A percentile compares a stretch with the other conserved stretches of the same genome.
Evolutionary conservation across 495 filamentous ascomycete species (phyloP).

Genomic region (Trichoderma reesei): DNA sequence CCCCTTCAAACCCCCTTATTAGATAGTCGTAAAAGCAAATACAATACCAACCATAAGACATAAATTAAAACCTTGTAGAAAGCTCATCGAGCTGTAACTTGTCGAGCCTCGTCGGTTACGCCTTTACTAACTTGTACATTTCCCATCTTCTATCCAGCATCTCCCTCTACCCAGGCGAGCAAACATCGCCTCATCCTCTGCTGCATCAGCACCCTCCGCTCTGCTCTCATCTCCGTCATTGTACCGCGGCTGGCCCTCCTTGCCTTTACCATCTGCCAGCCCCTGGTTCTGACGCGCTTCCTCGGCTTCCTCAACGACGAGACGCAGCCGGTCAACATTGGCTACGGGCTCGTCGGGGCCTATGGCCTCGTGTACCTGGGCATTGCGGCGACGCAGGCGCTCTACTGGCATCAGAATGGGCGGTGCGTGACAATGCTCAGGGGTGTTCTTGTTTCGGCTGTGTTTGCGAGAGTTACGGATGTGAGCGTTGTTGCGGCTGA

Average conservation of each 20-base stretch:
- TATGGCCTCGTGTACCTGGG: conserved; percentile 45
- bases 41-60: not conserved
- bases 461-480: conserved; percentile 45
- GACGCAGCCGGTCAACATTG: conserved; percentile 30
- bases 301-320: conserved; percentile 29
- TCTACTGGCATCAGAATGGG: conserved; percentile 45
- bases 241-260: conserved; percentile 13
- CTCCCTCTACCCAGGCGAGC: not conserved
- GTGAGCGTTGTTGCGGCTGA: conserved; percentile 38
- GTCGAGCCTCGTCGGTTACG: too few species aligned
- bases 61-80: not conserved
- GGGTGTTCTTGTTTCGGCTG: conserved; percentile 44
- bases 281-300: conserved; percentile 45
- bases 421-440: conserved; percentile 45
- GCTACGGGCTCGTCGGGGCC: conserved; percentile 19
- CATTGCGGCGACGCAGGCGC: conserved; percentile 39
- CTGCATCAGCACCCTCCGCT: conserved; percentile 6
- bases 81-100: not conserved
- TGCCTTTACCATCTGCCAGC: conserved; percentile 48
- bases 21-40: conserved; percentile 5
- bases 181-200: conserved; percentile 10
- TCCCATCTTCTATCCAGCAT: not conserved
- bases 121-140: not conserved
- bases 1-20: not conserved
- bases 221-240: conserved; percentile 9